Evolutionary conservation across 2,329 filamentous ascomycete species (phyloP), one percentile per base, ranked within the genome.

Genomic region (Gyromitra esculenta): DNA sequence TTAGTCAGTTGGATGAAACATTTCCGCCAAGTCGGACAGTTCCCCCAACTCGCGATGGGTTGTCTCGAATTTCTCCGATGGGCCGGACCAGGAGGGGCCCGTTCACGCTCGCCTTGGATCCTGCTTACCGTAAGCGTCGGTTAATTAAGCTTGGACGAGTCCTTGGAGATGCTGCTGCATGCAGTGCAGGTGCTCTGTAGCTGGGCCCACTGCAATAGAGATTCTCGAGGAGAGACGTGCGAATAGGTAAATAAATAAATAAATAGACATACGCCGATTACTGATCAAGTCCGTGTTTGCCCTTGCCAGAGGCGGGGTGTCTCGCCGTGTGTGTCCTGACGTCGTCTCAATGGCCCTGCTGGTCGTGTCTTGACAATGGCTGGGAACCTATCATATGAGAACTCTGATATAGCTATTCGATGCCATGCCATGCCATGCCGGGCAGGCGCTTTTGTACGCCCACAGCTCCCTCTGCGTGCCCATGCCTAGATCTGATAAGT

Each of bases 201-300:
- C 7, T 7, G 18, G 5, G n/a, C 43, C 43, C 15, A 45, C 48
- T 18, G 48, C 41, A 8, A 21, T 25, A n/a, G 48, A 25, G 25
- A 25, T 57, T 31, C 43, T 62, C n/a, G 43, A 13, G 15, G 1
- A 31, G 25, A 31, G 25, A 31, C 25, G 25, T 31, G 25, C 25
- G 18, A 21, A 21, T 21, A 21, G 18, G 1, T 21, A 31, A 31
- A 21, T 21, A 31, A 31, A 31, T 31, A 31, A 31, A n/a, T 54
- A n/a, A 18, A 9, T 7, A 52, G 18, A 18, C 8, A 25, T 54
- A 54, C 48, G 1, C 25, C 25, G 25, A 31, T 74, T 74, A 74
- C 63, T 74, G 64, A 74, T 75, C 72, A 71, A 65, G 50, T 60
- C 65, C 59, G 48, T 69, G 65, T 69, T 69, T 31, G 3, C 66